Base-by-base conservation (phyloP, 495 filamentous ascomycete species). In the Xylaria castorea region DNA sequence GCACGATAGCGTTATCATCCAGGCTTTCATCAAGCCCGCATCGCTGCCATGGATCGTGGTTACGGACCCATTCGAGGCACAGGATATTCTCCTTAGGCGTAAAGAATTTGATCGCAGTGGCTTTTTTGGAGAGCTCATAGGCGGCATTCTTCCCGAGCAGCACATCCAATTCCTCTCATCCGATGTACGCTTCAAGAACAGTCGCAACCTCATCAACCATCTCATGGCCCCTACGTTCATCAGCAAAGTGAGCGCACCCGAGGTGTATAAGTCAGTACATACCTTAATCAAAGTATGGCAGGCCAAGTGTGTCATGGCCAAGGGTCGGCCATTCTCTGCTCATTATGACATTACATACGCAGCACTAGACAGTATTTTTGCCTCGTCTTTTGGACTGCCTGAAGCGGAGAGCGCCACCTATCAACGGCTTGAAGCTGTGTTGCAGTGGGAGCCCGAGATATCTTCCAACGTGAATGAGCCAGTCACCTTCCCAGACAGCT, bases 21-120 rank as follows among this genome's bases (percentile, higher is more conserved):
- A 85, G 72, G 58, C 83, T 7, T 84, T 84, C 71, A 58, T 80
- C n/a, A 34, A 62, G 34, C 82, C 80, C 1, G 75, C 82, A 11
- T 48, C 67, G 1, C 71, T 74, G 53, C 82, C 83, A 9, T 78
- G 70, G 66, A 67, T 84, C 18, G 46, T 84, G 9, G 27, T 85
- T 12, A 70, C 73, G 20, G 83, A 85, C 61, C 77, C 70, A 34
- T 71, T 76, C 22, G 81, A 85, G 68, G 44, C 76, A 20, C 76
- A 79, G 36, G 83, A 85, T 68, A 76, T 84, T 30, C 68, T 80
- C n/a, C 53, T 78, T 46, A 66, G 79, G 9, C 79, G 83, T 73
- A 68, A n/a, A 48, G 62, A 65, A 14, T 65, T 65, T 34, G 62
- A 65, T 42, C 62, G 62, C 42, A 65, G 62, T 34, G 42, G 40